Conservation (phyloP, 352 stramenopile species). For the Pythium dissotocum region DNA sequence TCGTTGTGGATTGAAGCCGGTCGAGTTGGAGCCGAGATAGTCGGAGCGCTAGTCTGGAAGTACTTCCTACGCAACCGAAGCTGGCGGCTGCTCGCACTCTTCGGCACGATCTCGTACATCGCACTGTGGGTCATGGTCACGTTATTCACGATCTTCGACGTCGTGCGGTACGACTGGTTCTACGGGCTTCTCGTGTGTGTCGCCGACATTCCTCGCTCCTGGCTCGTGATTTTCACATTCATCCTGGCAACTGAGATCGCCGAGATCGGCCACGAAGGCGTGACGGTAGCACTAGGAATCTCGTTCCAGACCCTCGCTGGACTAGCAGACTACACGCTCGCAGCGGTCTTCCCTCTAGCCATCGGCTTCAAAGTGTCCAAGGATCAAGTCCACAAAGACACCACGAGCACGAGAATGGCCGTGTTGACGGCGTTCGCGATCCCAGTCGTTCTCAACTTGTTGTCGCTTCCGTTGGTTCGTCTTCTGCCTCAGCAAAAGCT, state of each 20-base stretch:
- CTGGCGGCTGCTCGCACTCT: conserved; percentile 6
- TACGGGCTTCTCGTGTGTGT: conserved; percentile 34
- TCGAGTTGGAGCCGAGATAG: background rate
- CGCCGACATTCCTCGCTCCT: conserved; percentile 36
- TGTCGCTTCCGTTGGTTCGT: conserved; percentile 11
- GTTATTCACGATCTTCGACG: conserved; percentile 31
- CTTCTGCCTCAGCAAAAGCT: conserved; percentile 40
- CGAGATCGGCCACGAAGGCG: conserved; percentile 46
- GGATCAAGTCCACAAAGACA: conserved; percentile 3
- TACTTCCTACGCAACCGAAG: conserved; percentile 4
- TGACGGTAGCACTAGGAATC: conserved; percentile 47
- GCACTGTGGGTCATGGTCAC: conserved; percentile 1
- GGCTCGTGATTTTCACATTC: conserved; percentile 44
- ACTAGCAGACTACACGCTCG: conserved; percentile 28
- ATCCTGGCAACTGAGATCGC: conserved; percentile 51
- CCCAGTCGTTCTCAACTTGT: conserved; percentile 13
- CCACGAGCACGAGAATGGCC: background rate
- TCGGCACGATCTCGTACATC: conserved; percentile 13
- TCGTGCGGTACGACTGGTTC: conserved; percentile 42
- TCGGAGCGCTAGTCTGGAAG: conserved; percentile 4
- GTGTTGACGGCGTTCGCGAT: conserved; percentile 7
- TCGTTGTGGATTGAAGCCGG: background rate
- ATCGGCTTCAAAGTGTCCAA: background rate
- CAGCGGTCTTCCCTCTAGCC: conserved; percentile 26
- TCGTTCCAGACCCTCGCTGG: conserved; percentile 47